Base-by-base conservation (phyloP, 495 filamentous ascomycete species). In the Delitschia confertaspora region DNA sequence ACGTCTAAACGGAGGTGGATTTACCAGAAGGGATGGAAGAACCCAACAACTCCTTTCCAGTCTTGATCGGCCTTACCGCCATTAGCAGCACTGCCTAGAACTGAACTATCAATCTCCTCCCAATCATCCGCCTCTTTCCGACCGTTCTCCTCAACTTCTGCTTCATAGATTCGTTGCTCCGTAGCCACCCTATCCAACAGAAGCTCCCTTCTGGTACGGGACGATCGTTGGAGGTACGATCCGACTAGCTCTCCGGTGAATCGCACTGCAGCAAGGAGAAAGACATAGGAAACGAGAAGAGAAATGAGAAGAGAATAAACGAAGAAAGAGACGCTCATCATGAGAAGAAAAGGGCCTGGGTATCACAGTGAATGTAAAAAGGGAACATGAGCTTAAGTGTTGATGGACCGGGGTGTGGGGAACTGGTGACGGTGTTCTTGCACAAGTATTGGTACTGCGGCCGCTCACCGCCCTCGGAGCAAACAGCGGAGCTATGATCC, bases 1-100 rank as follows among this genome's bases (percentile, higher is more conserved):
- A n/a, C n/a, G n/a, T n/a, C n/a, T n/a, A n/a, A n/a, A n/a, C n/a
- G n/a, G n/a, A n/a, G n/a, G n/a, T n/a, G n/a, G n/a, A n/a, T 73
- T 40, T 64, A 86, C 83, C 87, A 94, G 63, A 93, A 95, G 7
- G 91, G 91, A 60, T 98, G 91, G 57, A 98, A 93, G 74, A 98
- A 96, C 13, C 88, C 91, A 27, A 95, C 76, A 21, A 95, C 64
- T 4, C 88, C 88, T 49, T 80, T 69, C 83, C 83, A 93, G 9
- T 83, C 76, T 40, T 69, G 60, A 24, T 59, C 68, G 53, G 51
- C 64, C 49, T 68, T 70, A 55, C 63, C 69, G 18, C 74, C 71
- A 49, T 76, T 78, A 23, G 65, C 62, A 4, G 70, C 68, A 30
- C 66, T 67, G 26, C 71, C 73, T 6, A 64, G 59, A 19, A 64